A percentile compares a stretch with the other conserved stretches of the same genome.
Evolutionary conservation across 106 monocot genomes (phyloP).

Genomic region (Allium fistulosum): DNA sequence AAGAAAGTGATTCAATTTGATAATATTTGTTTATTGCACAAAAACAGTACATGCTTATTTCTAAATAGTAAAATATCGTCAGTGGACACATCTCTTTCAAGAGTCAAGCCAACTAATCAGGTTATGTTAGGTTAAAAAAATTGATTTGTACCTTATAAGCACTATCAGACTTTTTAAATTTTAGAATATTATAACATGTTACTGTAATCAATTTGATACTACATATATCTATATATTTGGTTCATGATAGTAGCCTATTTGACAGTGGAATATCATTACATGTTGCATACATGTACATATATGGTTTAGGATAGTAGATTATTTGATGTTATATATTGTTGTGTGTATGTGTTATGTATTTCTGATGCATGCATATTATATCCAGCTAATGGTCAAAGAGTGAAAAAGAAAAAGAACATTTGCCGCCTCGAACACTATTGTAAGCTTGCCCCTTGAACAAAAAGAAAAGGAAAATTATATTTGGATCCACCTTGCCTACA

Average conservation of each 20-base stretch:
- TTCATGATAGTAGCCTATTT: too few relatives aligned
- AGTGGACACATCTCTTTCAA: slow-evolving; percentile 4
- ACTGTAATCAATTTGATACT: slow-evolving; percentile 35
- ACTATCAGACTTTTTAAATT: background rate
- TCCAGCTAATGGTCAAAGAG: too few relatives aligned
- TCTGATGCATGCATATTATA: slow-evolving; percentile 48
- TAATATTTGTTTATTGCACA: too few relatives aligned
- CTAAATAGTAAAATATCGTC: slow-evolving; percentile 6
- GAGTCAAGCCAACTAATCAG: slow-evolving; percentile 9
- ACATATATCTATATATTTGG: too few relatives aligned
- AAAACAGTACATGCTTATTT: background rate
- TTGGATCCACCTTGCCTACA: too few relatives aligned
- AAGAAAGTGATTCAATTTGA: background rate
- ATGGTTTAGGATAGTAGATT: too few relatives aligned
- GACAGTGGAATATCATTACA: background rate
- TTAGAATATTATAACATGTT: slow-evolving; percentile 20
- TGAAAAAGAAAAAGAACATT: too few relatives aligned
- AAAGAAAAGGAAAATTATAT: too few relatives aligned
- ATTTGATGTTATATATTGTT: background rate
- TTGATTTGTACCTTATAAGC: background rate
- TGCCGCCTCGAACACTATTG: too few relatives aligned
- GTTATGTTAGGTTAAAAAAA: background rate
- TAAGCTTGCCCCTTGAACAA: too few relatives aligned
- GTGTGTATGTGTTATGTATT: slow-evolving; percentile 29
- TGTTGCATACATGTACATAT: background rate